Percentiles rank a stretch among this genome's conserved stretches.
phyloP scores from a whole-genome alignment of 441 rosid species.

The Pelargonium australe region DNA sequence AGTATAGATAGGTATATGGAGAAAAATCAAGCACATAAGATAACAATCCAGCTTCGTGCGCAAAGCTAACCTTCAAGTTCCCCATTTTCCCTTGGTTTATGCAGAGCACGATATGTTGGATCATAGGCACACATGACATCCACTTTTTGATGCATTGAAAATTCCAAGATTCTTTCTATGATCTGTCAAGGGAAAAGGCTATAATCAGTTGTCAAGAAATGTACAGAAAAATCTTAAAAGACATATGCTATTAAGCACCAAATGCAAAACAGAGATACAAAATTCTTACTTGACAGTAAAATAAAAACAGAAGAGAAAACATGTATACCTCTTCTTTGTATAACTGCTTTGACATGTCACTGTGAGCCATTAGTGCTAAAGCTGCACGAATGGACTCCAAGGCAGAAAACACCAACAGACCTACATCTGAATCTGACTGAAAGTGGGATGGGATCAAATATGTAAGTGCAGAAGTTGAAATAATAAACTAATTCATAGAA shows the following conservation, averaged over 20 bases:
- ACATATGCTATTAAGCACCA: conserved; percentile 9
- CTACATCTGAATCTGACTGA: conserved; percentile 76
- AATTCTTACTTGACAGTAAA: conserved; percentile 3
- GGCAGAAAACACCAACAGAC: conserved; percentile 63
- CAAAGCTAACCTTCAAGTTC: conserved; percentile 63
- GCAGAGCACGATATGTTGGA: conserved; percentile 78
- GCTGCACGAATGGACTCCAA: conserved; percentile 94
- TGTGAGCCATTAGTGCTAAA: conserved; percentile 81
- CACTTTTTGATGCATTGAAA: conserved; percentile 81
- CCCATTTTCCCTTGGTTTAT: conserved; percentile 70
- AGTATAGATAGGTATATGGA: conserved; percentile 9
- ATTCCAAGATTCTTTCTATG: conserved; percentile 95
- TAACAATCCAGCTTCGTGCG: conserved; percentile 16
- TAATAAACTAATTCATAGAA: not conserved
- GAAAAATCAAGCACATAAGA: conserved; percentile 11
- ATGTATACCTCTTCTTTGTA: conserved; percentile 85
- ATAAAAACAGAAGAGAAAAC: conserved; percentile 6
- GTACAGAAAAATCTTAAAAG: no score
- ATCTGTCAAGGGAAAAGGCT: conserved; percentile 40
- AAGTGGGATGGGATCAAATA: conserved; percentile 11
- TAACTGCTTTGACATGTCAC: conserved; percentile 91
- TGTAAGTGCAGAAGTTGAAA: not conserved
- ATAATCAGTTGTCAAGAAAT: conserved; percentile 14
- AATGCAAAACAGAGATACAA: conserved; percentile 11
- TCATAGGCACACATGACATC: conserved; percentile 90